phyloP scores from a whole-genome alignment of 129 eudicot species.

The Saussurea involucrata region DNA sequence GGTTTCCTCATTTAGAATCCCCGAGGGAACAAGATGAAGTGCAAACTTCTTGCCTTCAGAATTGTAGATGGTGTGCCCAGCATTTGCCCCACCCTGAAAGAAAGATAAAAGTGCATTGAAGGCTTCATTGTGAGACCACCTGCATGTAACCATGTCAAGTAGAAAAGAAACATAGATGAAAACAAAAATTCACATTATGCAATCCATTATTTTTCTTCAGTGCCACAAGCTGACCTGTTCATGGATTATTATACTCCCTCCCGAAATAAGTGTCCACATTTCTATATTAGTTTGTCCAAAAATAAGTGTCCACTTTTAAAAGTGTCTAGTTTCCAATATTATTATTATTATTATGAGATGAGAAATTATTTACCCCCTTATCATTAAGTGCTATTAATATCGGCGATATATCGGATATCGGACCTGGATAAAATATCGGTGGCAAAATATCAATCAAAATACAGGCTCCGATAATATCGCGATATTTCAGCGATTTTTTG shows the following conservation, averaged over 20 bases:
- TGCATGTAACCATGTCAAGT: not conserved
- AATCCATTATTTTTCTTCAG: not conserved
- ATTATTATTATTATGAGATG: not conserved
- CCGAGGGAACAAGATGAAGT: conserved; percentile 98
- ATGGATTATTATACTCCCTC: not conserved
- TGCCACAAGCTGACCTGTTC: not conserved
- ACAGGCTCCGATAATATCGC: too few species aligned
- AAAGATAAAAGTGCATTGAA: not conserved
- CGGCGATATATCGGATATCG: too few species aligned
- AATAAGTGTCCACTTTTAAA: not conserved
- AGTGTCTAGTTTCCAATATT: not conserved
- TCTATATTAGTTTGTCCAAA: not conserved
- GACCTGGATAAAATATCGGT: too few species aligned
- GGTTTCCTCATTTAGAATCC: conserved; percentile 86
- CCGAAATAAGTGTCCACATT: not conserved
- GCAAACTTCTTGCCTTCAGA: conserved; percentile 97
- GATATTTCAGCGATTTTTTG: too few species aligned
- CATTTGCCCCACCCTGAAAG: conserved; percentile 94
- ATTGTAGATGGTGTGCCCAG: conserved; percentile 94
- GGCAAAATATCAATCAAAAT: too few species aligned
- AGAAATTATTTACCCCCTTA: not conserved
- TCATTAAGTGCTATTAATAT: too few species aligned
- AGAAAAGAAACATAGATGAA: not conserved
- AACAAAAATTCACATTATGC: not conserved
- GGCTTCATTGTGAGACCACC: not conserved